Base-by-base conservation (phyloP, 2,329 filamentous ascomycete genomes). In the Ilyonectria robusta region DNA sequence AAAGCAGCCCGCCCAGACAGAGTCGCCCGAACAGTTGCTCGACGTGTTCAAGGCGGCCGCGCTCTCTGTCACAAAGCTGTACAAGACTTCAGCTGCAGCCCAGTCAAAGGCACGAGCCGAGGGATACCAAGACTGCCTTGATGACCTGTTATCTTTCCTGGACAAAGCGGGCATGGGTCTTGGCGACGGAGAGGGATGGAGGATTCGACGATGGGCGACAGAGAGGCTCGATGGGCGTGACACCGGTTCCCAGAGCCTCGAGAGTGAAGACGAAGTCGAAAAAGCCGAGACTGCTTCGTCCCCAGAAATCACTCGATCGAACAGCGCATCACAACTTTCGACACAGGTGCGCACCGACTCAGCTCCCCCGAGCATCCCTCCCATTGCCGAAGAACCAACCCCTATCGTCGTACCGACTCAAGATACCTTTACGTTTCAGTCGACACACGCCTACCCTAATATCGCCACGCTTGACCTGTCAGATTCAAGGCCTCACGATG, bases 111-210 rank as follows among this genome's bases (percentile, higher is more conserved):
- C 94, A 53, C 90, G 93, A 56, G 84, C 89, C 57, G 92, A 95
- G 44, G 96, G 96, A 29, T 98, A 98, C 75, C 95, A 98, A 79
- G 95, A 98, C 78, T 97, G 95, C 42, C 84, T 99, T 42, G 94
- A 98, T 70, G 95, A 98, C 72, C 84, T 99, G 6, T 83, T 98
- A n/a, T 82, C 86, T 17, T 97, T 97, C 73, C 84, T 98, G 60
- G 95, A 98, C 78, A 92, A 89, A 77, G 91, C 94, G 77, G 90
- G 93, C 70, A 85, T 97, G 62, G 94, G 94, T 0, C 78, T 96
- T 13, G 88, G 87, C 54, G 93, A 96, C 79, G 93, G 93, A 15
- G 95, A 97, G 79, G 94, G 87, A 21, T 89, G 86, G 83, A 85
- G 82, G 67, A 83, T 92, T 62, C 83, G 89, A 62, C 84, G 84